A percentile compares a stretch with the other conserved stretches of the same genome.
Conservation (phyloP, 306 rosid species). For the Vachellia pachyceras region DNA sequence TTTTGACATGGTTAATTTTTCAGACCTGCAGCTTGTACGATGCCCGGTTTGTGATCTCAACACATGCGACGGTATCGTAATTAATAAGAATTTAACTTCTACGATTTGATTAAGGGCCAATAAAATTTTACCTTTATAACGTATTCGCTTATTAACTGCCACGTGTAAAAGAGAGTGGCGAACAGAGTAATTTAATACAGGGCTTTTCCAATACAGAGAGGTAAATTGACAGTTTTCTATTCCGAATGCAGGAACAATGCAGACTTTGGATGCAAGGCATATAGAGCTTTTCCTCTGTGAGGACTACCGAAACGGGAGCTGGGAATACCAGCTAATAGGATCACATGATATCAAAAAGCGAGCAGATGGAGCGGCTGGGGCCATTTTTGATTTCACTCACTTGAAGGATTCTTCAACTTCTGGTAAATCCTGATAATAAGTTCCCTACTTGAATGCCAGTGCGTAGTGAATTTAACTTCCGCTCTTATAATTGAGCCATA, state of each 20-base stretch:
- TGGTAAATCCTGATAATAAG: conserved; percentile 52
- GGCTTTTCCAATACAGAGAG: conserved; percentile 10
- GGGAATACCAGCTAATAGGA: conserved; percentile 90
- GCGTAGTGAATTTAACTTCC: conserved; percentile 15
- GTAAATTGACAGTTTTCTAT: conserved; percentile 39
- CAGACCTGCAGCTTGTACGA: conserved; percentile 98
- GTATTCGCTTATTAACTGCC: conserved; percentile 28
- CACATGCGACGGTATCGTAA: conserved; percentile 78
- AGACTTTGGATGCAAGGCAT: conserved; percentile 93
- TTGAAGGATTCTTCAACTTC: conserved; percentile 63
- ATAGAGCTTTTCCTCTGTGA: conserved; percentile 81
- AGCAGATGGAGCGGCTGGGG: conserved; percentile 85
- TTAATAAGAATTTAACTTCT: conserved; percentile 2
- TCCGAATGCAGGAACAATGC: conserved; percentile 86
- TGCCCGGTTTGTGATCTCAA: conserved; percentile 95
- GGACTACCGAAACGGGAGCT: conserved; percentile 73
- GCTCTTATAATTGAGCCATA: conserved; percentile 9
- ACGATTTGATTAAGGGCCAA: background rate
- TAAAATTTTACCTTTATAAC: background rate
- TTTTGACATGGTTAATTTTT: conserved; percentile 41
- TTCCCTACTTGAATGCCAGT: background rate
- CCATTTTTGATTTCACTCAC: conserved; percentile 79
- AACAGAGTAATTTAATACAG: conserved; percentile 32
- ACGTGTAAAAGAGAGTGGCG: conserved; percentile 20
- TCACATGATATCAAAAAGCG: conserved; percentile 78